A percentile compares a stretch with the other conserved stretches of the same genome.
Evolutionary conservation across 176 grass and related monocot species (phyloP).

Genomic region (Saccharum officinarum): DNA sequence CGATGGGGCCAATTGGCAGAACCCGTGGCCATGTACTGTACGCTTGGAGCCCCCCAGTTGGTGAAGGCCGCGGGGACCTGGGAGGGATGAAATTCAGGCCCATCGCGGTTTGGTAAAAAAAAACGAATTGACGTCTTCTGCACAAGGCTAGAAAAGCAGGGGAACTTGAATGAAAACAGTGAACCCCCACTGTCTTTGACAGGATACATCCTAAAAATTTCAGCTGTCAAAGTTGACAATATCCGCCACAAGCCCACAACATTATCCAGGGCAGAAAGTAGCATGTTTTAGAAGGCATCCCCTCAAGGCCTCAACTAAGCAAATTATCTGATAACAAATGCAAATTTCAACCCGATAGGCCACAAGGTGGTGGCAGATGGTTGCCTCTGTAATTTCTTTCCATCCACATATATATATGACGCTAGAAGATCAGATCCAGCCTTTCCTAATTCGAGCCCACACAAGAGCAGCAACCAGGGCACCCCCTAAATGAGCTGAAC

Average conservation of each 20-base stretch:
- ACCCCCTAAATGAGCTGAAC: conserved; percentile 73
- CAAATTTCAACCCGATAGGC: conserved; percentile 2
- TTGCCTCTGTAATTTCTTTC: not conserved
- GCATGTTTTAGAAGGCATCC: conserved; percentile 5
- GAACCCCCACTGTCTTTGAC: not conserved
- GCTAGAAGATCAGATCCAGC: conserved; percentile 54
- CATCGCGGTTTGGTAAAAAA: not conserved
- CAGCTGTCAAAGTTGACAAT: not conserved
- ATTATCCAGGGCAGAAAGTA: conserved; percentile 4
- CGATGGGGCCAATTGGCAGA: not conserved
- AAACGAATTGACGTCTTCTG: not conserved
- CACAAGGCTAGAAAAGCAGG: not conserved
- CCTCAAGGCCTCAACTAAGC: not conserved
- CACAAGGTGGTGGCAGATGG: not conserved
- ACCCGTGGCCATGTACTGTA: not conserved
- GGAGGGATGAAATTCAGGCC: not conserved
- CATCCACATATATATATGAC: not conserved
- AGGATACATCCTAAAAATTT: not conserved
- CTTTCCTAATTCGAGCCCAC: conserved; percentile 66
- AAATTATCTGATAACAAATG: not conserved
- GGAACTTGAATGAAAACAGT: not conserved
- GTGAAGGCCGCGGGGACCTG: not conserved
- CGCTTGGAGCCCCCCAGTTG: not conserved
- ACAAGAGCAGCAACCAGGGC: conserved; percentile 58
- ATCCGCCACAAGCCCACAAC: not conserved